A percentile compares a stretch with the other conserved stretches of the same genome.
Evolutionary conservation across 1,284 basidiomycete species (phyloP).

Genomic region (Cryptococcus sp.): DNA sequence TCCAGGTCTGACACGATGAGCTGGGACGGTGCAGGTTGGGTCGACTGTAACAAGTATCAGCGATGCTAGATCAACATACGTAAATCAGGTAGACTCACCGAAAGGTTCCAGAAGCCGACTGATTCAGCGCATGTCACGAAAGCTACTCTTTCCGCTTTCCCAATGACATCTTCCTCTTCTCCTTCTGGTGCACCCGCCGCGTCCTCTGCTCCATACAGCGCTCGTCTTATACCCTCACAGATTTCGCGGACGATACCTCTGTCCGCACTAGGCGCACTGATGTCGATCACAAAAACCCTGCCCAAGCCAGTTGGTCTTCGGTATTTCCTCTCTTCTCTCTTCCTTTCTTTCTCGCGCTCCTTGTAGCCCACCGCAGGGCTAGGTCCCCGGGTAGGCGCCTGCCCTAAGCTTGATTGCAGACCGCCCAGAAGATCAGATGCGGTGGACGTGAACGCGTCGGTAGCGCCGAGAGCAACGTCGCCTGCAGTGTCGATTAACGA

Average conservation of each 20-base stretch:
- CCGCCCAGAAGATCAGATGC: conserved; percentile 48
- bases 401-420: conserved; percentile 45
- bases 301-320: conserved; percentile 70
- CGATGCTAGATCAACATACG: not conserved
- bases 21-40: conserved; percentile 66
- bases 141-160: conserved; percentile 59
- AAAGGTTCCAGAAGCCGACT: conserved; percentile 88
- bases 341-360: conserved; percentile 33
- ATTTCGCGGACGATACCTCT: conserved; percentile 74
- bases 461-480: conserved; percentile 56
- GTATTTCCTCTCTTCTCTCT: conserved; percentile 36
- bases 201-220: conserved; percentile 68
- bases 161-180: conserved; percentile 52
- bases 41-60: conserved; percentile 55
- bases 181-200: conserved; percentile 31
- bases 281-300: conserved; percentile 87
- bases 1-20: conserved; percentile 85
- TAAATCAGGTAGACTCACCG: conserved; percentile 61
- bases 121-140: conserved; percentile 83
- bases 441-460: conserved; percentile 45
- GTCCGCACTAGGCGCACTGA: conserved; percentile 69
- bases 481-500: conserved; percentile 59
- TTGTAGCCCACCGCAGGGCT: conserved; percentile 45
- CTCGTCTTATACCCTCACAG: conserved; percentile 65
- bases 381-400: conserved; percentile 41